Conservation (phyloP, 1,284 basidiomycete genomes). For the Apiotrichum akiyoshidainum region DNA sequence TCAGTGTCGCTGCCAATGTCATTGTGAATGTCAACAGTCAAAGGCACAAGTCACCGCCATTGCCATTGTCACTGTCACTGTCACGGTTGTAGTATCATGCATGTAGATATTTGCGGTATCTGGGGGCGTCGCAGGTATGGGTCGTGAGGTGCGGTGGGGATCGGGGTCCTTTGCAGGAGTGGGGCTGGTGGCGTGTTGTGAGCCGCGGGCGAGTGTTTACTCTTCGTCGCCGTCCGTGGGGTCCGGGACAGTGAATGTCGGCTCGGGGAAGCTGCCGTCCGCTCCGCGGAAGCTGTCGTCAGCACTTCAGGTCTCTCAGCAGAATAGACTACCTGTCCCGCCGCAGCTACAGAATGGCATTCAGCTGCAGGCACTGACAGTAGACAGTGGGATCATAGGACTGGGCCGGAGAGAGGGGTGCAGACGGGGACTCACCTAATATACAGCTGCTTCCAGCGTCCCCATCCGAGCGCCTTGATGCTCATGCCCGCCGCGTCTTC, state of each 20-base stretch:
- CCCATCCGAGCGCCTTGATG: conserved; percentile 30
- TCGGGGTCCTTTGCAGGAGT: neutral
- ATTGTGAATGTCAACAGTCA: neutral
- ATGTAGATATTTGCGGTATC: conserved; percentile 3
- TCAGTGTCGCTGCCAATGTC: no score
- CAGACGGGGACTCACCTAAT: conserved; percentile 37
- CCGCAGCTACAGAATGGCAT: neutral
- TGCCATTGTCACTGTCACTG: no score
- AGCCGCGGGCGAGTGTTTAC: neutral
- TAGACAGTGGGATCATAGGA: no score
- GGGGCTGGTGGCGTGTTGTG: neutral
- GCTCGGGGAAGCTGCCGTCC: conserved; percentile 33
- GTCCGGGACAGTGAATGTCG: conserved; percentile 26
- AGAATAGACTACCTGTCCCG: no score
- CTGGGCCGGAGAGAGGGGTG: no score
- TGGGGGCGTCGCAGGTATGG: neutral
- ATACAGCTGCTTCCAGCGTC: conserved; percentile 40
- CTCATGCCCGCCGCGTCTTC: conserved; percentile 9
- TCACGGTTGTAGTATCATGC: conserved; percentile 1
- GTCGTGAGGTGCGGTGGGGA: neutral
- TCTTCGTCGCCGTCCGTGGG: conserved; percentile 21
- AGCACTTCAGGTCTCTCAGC: neutral
- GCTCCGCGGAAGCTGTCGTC: conserved; percentile 28
- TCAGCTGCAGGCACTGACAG: neutral
- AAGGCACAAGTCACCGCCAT: no score